These are phyloP conservation scores for Coemansia sp. DNA, from an alignment of 192 early-diverging fungal genomes.

Conservation along the genomic window DNA sequence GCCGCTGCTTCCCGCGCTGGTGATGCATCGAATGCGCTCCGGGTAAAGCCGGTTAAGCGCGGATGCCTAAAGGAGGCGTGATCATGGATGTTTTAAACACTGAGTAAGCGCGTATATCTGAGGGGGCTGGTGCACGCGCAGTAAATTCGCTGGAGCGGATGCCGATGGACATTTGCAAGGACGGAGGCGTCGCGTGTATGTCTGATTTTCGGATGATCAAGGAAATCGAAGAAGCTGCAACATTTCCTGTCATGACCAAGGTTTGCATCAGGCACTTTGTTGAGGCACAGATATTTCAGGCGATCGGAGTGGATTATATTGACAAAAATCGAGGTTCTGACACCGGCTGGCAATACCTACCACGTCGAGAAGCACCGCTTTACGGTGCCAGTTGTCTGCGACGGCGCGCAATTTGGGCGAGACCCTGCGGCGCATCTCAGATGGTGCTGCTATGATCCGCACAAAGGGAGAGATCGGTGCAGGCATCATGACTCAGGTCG, in stretches of 20 bases:
- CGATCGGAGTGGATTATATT: conserved; percentile 92
- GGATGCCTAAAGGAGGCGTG: conserved; percentile 98
- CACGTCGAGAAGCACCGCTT: conserved; percentile 95
- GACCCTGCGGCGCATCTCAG: conserved; percentile 91
- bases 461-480: conserved; percentile 99
- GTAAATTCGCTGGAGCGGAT: conserved; percentile 98
- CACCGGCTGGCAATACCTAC: conserved; percentile 91
- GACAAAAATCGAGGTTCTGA: conserved; percentile 97
- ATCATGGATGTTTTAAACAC: conserved; percentile 99
- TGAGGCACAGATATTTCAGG: conserved; percentile 95
- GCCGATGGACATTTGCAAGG: conserved; percentile 96
- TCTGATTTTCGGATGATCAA: conserved; percentile 97
- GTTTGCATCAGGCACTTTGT: conserved; percentile 99
- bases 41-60: conserved; percentile 94
- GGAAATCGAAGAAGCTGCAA: conserved; percentile 91
- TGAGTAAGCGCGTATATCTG: conserved; percentile 96
- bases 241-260: conserved; percentile 99
- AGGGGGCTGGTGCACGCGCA: conserved; percentile 93
- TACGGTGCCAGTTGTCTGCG: conserved; percentile 95
- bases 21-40: conserved; percentile 55
- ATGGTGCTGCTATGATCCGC: conserved; percentile 97
- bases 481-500: conserved; percentile 96
- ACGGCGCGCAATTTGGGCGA: conserved; percentile 95
- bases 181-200: conserved; percentile 97
- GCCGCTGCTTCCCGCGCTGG: neutral